These are phyloP conservation scores for Aurinia saxatilis DNA, from an alignment of 345 rosid species.

Conservation along the genomic window DNA sequence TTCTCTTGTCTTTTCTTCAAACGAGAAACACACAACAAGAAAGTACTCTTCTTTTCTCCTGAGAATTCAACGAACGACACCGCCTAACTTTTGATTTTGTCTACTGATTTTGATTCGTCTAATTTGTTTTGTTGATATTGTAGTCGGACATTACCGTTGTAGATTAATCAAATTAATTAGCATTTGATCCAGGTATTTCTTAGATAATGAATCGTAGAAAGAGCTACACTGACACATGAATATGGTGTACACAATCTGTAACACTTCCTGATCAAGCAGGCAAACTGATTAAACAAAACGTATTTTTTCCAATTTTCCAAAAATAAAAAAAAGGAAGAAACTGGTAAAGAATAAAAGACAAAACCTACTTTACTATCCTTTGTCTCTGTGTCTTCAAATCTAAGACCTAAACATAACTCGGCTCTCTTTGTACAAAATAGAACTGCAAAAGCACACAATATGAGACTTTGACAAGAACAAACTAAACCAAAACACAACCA, in stretches of 20 bases:
- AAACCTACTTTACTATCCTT: constrained; percentile 14
- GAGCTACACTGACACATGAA: too few relatives aligned
- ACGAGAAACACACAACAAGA: constrained; percentile 1
- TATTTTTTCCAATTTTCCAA: constrained; percentile 14
- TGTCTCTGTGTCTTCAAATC: constrained; percentile 13
- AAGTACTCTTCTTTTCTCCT: constrained; percentile 3
- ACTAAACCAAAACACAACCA: constrained; percentile 9
- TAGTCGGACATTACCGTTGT: too few relatives aligned
- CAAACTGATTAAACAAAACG: constrained; percentile 20
- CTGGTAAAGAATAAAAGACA: constrained; percentile 18
- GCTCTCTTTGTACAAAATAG: constrained; percentile 23
- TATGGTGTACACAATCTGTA: neutral
- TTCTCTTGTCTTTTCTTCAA: constrained; percentile 25
- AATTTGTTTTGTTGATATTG: too few relatives aligned
- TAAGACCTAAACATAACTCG: constrained; percentile 21
- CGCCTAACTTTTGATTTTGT: neutral
- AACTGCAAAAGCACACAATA: constrained; percentile 19
- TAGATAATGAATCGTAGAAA: too few relatives aligned
- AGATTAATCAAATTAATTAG: too few relatives aligned
- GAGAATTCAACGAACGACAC: constrained; percentile 14
- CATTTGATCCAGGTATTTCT: too few relatives aligned
- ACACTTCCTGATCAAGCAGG: neutral
- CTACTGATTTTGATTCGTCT: neutral
- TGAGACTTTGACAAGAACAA: constrained; percentile 7
- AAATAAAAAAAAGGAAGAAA: neutral